Evolutionary conservation across 2,329 filamentous ascomycete genomes (phyloP).

Genomic region (Claviceps africana): DNA sequence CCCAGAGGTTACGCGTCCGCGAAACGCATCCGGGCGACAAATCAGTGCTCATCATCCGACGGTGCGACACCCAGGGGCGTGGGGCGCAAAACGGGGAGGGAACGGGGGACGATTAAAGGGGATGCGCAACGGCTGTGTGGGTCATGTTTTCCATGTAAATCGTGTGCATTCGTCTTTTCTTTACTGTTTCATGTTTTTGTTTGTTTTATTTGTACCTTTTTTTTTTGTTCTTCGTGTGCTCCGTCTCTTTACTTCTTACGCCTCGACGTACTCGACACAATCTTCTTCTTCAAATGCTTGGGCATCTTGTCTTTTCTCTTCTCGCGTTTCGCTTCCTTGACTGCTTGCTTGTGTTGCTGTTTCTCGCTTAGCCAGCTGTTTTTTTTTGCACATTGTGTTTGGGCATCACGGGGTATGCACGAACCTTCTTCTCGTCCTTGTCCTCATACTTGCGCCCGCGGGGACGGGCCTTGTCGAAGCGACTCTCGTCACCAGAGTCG

Average conservation of each 20-base stretch:
- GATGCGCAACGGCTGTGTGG: too few relatives aligned
- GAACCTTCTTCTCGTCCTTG: constrained; percentile 72
- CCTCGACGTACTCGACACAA: constrained; percentile 49
- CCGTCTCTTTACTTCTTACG: constrained; percentile 43
- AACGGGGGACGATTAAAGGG: too few relatives aligned
- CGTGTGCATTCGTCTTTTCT: too few relatives aligned
- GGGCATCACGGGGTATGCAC: constrained; percentile 4
- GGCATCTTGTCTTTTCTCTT: constrained; percentile 92
- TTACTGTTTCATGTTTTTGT: background rate
- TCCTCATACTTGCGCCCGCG: constrained; percentile 79
- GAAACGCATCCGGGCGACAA: constrained; percentile 21
- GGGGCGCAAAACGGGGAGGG: too few relatives aligned
- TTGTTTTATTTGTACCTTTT: background rate
- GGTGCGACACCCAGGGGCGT: background rate
- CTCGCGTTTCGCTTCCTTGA: constrained; percentile 92
- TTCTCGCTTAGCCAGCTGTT: background rate
- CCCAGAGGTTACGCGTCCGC: constrained; percentile 25
- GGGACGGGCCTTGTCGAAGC: constrained; percentile 53
- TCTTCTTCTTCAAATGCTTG: constrained; percentile 86
- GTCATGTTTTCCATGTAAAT: too few relatives aligned
- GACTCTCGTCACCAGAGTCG: constrained; percentile 33
- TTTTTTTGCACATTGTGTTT: background rate
- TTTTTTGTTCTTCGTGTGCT: constrained; percentile 3
- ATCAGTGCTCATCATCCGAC: constrained; percentile 36
- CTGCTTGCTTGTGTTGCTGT: constrained; percentile 62